phyloP scores from a whole-genome alignment of 768 basidiomycete species.

The Rhodotorula toruloides region DNA sequence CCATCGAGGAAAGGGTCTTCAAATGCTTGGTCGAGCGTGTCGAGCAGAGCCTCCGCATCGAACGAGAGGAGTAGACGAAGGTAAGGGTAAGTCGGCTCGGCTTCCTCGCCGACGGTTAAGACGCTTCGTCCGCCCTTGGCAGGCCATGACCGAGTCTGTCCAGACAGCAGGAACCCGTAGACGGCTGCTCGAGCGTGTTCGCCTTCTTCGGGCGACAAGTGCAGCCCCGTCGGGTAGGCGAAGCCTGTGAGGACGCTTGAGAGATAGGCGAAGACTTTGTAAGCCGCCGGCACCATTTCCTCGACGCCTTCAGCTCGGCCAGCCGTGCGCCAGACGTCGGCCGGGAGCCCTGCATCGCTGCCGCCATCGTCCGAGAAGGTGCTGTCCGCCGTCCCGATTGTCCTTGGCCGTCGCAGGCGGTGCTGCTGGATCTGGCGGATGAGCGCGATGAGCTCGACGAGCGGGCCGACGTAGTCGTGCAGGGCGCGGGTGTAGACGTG shows the following conservation, averaged over 20 bases:
- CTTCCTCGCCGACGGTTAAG: conserved; percentile 68
- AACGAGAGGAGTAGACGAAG: conserved; percentile 74
- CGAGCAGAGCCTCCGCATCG: conserved; percentile 88
- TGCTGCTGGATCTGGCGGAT: conserved; percentile 64
- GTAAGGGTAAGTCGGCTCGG: conserved; percentile 84
- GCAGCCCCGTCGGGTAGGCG: conserved; percentile 82
- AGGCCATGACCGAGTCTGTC: conserved; percentile 74
- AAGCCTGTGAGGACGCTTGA: conserved; percentile 73
- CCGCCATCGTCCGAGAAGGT: background rate
- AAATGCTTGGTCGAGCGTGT: conserved; percentile 88
- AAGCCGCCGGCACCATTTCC: conserved; percentile 64
- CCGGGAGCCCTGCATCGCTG: conserved; percentile 1
- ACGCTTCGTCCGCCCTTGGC: conserved; percentile 62
- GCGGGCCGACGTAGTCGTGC: conserved; percentile 78
- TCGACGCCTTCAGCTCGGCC: conserved; percentile 50
- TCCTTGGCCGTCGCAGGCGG: conserved; percentile 45
- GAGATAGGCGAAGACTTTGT: conserved; percentile 87
- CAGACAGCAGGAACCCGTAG: conserved; percentile 78
- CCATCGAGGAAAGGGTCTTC: conserved; percentile 89
- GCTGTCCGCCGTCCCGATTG: conserved; percentile 32
- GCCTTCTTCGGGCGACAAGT: too few species aligned
- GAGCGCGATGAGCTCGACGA: conserved; percentile 75
- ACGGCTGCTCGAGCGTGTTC: conserved; percentile 62
- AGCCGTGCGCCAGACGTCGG: conserved; percentile 4
- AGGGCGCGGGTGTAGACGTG: conserved; percentile 88